Evolutionary conservation across 352 stramenopile species (phyloP), one percentile per base, ranked within the genome.

Genomic region (Labyrinthula sp.): DNA sequence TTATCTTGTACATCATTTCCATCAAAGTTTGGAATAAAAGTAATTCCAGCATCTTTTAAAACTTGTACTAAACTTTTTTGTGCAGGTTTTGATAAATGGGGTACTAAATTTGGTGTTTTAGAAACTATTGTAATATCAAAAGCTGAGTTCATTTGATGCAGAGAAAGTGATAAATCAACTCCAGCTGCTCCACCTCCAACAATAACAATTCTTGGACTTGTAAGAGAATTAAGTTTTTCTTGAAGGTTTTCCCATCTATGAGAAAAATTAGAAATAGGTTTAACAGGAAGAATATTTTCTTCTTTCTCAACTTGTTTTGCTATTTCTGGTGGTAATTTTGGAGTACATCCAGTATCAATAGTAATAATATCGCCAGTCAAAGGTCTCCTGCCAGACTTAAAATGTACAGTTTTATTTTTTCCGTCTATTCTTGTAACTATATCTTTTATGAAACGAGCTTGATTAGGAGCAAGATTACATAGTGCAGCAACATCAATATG

Each of bases 401-500:
- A 56, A 24, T 58, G 27, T n/a, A 75, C 45, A 8, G 47, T 12
- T 8, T 64, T 47, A 8, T 54, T 21, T 3, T 54, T 33, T 7
- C 47, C 31, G 18, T 70, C 63, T 23, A 79, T 39, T 20, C 54
- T 35, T 0, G 34, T 56, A 10, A 60, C 69, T 18, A 57, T 34
- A 7, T 50, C 64, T 47, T 74, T 41, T 33, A 79, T 59, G 12
- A 79, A 49, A 8, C 55, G 27, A 6, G 60, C 57, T 14, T 45
- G 38, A 20, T 41, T n/a, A n/a, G n/a, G n/a, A n/a, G n/a, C 48
- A 48, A 74, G 72, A 9, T 45, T 23, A 35, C 63, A 68, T 7
- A 79, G 28, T 27, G 57, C 46, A 20, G 27, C 17, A 4, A 79
- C 46, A 59, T 79, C 65, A 39, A 79, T 65, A 62, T 79, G 70